Evolutionary conservation across 1,284 basidiomycete genomes (phyloP).

Genomic region (Melampsora larici-populina): DNA sequence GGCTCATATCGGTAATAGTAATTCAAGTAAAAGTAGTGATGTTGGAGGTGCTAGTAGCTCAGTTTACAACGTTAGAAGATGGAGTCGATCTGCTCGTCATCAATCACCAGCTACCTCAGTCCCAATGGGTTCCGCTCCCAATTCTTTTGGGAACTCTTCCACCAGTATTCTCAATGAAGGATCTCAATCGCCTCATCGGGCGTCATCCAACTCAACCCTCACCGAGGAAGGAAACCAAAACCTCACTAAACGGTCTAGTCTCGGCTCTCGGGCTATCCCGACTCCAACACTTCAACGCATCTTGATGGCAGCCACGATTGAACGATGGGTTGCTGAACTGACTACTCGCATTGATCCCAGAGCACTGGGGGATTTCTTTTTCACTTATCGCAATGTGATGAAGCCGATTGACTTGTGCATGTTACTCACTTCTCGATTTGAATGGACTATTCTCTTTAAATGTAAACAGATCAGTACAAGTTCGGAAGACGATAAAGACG

Average conservation of each 20-base stretch:
- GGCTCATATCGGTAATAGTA: constrained; percentile 26
- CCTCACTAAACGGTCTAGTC: not conserved
- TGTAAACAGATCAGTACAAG: constrained; percentile 9
- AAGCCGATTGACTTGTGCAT: constrained; percentile 70
- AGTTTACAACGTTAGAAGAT: constrained; percentile 9
- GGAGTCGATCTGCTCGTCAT: constrained; percentile 29
- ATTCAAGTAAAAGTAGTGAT: constrained; percentile 13
- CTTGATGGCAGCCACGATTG: constrained; percentile 77
- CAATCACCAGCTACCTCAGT: not conserved
- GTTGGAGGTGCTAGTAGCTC: not conserved
- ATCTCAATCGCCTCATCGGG: not conserved
- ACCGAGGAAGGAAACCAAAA: constrained; percentile 14
- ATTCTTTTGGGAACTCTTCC: not conserved
- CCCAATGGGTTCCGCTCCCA: constrained; percentile 4
- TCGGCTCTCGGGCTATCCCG: not conserved
- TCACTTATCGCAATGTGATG: constrained; percentile 79
- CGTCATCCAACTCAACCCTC: not conserved
- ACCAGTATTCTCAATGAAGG: not conserved
- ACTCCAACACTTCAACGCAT: constrained; percentile 55
- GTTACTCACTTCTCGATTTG: constrained; percentile 74
- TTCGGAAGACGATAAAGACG: constrained; percentile 49
- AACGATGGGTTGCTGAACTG: constrained; percentile 82
- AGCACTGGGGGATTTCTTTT: constrained; percentile 73
- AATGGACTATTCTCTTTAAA: constrained; percentile 69
- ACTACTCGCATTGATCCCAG: constrained; percentile 77